These are phyloP conservation scores for Centella asiatica DNA, from an alignment of 129 eudicot species.

Conservation along the genomic window DNA sequence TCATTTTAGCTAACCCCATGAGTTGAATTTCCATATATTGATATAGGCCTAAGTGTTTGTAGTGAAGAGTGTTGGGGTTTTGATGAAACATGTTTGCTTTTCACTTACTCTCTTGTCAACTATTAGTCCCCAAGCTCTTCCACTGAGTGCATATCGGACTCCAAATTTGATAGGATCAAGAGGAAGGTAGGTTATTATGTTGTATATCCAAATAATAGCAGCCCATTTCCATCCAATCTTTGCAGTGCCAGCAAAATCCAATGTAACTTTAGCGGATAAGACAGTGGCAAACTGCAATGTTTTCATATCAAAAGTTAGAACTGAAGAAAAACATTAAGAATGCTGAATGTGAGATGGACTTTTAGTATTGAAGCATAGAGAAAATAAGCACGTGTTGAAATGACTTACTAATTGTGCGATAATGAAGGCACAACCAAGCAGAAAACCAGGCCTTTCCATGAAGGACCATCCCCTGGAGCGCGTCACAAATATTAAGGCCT, in stretches of 20 bases:
- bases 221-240: slow-evolving; percentile 91
- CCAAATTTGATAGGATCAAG: slow-evolving; percentile 78
- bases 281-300: slow-evolving; percentile 53
- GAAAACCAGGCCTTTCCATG: slow-evolving; percentile 65
- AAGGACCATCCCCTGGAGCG: slow-evolving; percentile 81
- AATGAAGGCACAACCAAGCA: slow-evolving; percentile 60
- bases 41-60: neutral
- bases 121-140: slow-evolving; percentile 71
- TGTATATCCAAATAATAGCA: slow-evolving; percentile 74
- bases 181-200: slow-evolving; percentile 46
- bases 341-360: neutral
- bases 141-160: slow-evolving; percentile 61
- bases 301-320: neutral
- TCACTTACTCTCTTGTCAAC: slow-evolving; percentile 56
- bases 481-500: slow-evolving; percentile 82
- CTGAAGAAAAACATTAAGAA: too few relatives aligned
- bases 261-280: slow-evolving; percentile 48
- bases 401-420: slow-evolving; percentile 69
- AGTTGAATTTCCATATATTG: neutral
- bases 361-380: neutral
- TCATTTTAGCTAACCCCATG: neutral
- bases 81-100: neutral
- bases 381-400: neutral
- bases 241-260: slow-evolving; percentile 60
- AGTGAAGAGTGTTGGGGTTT: neutral